These are phyloP conservation scores for Tetrahymena malaccensis DNA, from an alignment of 73 alveolate species.

Conservation along the genomic window DNA sequence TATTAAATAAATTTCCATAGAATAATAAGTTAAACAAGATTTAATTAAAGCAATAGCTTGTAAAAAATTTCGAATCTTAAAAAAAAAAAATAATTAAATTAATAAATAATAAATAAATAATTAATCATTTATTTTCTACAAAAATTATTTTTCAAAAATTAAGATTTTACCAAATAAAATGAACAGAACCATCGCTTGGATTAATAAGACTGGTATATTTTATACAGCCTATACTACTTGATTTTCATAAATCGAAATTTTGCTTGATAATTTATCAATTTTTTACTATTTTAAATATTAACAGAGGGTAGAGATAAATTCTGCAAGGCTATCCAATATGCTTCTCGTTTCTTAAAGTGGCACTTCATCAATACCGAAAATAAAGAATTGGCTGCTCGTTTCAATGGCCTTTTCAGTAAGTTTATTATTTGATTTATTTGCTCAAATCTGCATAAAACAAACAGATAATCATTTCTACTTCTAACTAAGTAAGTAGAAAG, in stretches of 20 bases:
- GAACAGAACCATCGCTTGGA: constrained; percentile 39
- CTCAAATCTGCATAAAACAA: no score
- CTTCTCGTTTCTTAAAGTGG: constrained; percentile 57
- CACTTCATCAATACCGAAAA: constrained; percentile 22
- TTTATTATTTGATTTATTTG: no score
- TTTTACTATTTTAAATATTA: background rate
- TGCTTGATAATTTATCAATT: background rate
- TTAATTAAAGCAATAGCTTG: background rate
- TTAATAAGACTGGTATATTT: constrained; percentile 19
- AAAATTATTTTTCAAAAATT: background rate
- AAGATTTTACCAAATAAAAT: background rate
- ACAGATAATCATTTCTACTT: background rate
- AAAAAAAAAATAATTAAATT: background rate
- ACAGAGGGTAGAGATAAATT: constrained; percentile 80
- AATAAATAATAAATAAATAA: background rate
- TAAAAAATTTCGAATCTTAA: background rate
- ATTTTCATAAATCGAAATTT: background rate
- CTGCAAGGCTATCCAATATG: constrained; percentile 75
- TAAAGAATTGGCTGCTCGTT: constrained; percentile 50
- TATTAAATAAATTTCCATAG: background rate
- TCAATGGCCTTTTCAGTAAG: constrained; percentile 50
- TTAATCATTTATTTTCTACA: background rate
- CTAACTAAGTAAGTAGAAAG: background rate
- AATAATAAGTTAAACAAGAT: background rate
- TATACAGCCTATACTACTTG: background rate